Evolutionary conservation across 768 basidiomycete genomes (phyloP).

Genomic region (Pulveroboletus sp.): DNA sequence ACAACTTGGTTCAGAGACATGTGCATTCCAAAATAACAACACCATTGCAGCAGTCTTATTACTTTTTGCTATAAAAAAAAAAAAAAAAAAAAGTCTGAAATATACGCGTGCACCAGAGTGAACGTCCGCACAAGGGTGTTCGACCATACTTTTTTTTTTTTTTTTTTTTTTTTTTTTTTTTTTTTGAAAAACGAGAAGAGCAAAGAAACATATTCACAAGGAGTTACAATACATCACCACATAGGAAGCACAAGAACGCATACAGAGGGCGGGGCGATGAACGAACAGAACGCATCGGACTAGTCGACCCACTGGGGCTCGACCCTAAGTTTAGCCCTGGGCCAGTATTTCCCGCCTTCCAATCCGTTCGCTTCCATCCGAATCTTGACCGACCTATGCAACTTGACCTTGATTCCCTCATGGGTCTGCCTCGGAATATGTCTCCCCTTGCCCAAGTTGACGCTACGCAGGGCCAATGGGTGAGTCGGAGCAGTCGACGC

Average conservation of each 20-base stretch:
- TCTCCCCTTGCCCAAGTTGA: constrained; percentile 41
- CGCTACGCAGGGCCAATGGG: neutral
- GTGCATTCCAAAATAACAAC: too few species aligned
- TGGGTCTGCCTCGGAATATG: constrained; percentile 36
- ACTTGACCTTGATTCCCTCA: constrained; percentile 37
- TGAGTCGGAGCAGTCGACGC: neutral
- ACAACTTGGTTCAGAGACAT: too few species aligned
- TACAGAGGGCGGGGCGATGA: neutral
- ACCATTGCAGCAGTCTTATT: too few species aligned
- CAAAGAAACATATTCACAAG: neutral
- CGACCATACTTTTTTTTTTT: too few species aligned
- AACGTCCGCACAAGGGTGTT: too few species aligned
- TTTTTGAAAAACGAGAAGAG: too few species aligned
- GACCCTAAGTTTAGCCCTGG: constrained; percentile 35
- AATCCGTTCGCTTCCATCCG: constrained; percentile 47
- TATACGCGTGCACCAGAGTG: too few species aligned
- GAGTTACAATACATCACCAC: neutral
- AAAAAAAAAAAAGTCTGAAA: too few species aligned
- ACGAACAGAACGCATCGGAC: neutral
- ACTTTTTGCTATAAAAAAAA: too few species aligned
- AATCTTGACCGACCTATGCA: constrained; percentile 45
- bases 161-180: too few species aligned
- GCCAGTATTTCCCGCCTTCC: constrained; percentile 34
- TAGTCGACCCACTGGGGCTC: constrained; percentile 41
- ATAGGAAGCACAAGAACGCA: neutral